Evolutionary conservation across 208 protist species (phyloP).

Genomic region (Acanthamoeba healyi): DNA sequence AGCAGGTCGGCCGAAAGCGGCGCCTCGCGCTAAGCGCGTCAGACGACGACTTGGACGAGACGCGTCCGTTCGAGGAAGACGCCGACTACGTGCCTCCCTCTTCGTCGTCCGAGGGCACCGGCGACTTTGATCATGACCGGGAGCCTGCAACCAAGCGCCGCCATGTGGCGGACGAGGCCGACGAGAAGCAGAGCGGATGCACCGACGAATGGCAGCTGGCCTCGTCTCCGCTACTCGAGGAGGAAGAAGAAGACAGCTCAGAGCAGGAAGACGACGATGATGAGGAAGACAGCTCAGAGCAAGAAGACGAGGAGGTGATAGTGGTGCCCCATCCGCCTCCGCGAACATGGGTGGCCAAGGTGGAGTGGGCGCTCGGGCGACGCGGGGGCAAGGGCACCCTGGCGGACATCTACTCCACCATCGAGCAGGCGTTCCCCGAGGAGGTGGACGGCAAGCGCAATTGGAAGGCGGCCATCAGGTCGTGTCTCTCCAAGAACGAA

Average conservation of each 20-base stretch:
- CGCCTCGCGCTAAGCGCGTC: neutral
- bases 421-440: neutral
- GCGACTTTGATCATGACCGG: neutral
- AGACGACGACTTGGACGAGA: neutral
- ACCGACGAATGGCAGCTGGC: neutral
- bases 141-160: neutral
- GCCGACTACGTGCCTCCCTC: neutral
- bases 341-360: slow-evolving; percentile 29
- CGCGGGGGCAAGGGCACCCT: neutral
- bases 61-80: neutral
- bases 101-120: neutral
- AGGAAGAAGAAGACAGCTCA: neutral
- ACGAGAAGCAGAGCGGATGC: neutral
- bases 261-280: neutral
- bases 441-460: slow-evolving; percentile 28
- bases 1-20: neutral
- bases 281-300: neutral
- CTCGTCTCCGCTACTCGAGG: neutral
- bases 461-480: slow-evolving; percentile 44
- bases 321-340: neutral
- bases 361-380: slow-evolving; percentile 11
- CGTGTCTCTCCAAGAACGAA: slow-evolving; percentile 61
- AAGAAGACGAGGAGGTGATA: neutral
- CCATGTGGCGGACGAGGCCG: neutral
- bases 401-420: slow-evolving; percentile 25